phyloP scores from a whole-genome alignment of 352 stramenopile species.

The Globisporangium parvum region DNA sequence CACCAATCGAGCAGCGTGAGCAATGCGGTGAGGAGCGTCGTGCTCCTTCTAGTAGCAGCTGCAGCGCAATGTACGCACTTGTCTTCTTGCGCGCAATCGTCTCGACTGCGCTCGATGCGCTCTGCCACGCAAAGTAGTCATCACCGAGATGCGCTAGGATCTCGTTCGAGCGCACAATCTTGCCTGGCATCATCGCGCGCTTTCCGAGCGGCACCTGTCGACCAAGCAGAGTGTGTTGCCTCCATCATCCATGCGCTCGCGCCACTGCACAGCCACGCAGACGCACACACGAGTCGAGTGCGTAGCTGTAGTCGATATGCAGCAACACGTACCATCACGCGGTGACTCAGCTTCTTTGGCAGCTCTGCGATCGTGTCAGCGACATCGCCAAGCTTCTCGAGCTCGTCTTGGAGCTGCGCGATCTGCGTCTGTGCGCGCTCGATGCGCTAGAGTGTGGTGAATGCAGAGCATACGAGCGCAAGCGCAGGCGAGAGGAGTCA shows the following conservation, averaged over 20 bases:
- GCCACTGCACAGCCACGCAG: background rate
- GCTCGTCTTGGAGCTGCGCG: constrained; percentile 39
- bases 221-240: background rate
- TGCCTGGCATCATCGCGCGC: constrained; percentile 75
- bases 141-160: constrained; percentile 76
- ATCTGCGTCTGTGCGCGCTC: constrained; percentile 50
- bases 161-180: constrained; percentile 82
- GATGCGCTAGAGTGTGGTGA: constrained; percentile 33
- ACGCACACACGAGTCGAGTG: background rate
- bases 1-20: background rate
- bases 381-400: constrained; percentile 52
- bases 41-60: too few species aligned
- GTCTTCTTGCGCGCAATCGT: constrained; percentile 77
- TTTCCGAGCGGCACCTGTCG: constrained; percentile 65
- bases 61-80: too few species aligned
- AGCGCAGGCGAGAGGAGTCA: background rate
- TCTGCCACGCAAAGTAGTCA: constrained; percentile 79
- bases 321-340: constrained; percentile 53
- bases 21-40: background rate
- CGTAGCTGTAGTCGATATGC: background rate
- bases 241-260: too few species aligned
- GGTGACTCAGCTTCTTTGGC: constrained; percentile 71
- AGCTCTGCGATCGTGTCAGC: constrained; percentile 50
- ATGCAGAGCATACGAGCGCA: background rate
- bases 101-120: constrained; percentile 43